Evolutionary conservation across 2,329 filamentous ascomycete species (phyloP).

Genomic region (Lecanicillium sp.): DNA sequence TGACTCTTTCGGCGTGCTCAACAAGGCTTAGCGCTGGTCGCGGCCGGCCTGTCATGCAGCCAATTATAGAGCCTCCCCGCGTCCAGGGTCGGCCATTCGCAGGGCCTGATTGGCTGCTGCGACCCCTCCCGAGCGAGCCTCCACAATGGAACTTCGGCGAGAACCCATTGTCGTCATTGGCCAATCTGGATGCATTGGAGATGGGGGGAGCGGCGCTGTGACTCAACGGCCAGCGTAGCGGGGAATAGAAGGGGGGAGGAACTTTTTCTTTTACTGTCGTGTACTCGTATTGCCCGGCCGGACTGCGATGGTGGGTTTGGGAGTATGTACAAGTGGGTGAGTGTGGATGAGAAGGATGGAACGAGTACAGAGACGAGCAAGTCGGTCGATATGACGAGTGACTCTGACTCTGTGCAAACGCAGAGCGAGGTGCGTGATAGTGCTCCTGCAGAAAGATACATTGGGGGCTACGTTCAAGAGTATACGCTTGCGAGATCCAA

Average conservation of each 20-base stretch:
- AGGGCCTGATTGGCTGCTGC: neutral
- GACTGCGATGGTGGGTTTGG: no score
- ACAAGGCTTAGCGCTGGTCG: conserved; percentile 24
- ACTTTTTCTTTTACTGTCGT: neutral
- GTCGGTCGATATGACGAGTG: no score
- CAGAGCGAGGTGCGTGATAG: neutral
- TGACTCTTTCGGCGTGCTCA: conserved; percentile 37
- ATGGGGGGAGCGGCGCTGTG: neutral
- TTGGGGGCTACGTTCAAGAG: neutral
- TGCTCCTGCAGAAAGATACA: neutral
- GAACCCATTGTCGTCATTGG: conserved; percentile 6
- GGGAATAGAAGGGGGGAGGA: neutral
- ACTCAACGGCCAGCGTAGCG: conserved; percentile 8
- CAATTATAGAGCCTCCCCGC: conserved; percentile 16
- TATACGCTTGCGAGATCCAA: no score
- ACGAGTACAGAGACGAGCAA: no score
- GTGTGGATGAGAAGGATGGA: no score
- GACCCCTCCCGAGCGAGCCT: neutral
- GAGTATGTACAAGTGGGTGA: no score
- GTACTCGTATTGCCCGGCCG: neutral
- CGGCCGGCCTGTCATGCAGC: conserved; percentile 9
- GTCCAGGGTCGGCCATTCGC: conserved; percentile 8
- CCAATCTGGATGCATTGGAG: neutral
- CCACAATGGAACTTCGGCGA: conserved; percentile 10
- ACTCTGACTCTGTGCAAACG: no score